Conservation (phyloP, 176 grass and related monocot genomes). For the Zea luxurians region DNA sequence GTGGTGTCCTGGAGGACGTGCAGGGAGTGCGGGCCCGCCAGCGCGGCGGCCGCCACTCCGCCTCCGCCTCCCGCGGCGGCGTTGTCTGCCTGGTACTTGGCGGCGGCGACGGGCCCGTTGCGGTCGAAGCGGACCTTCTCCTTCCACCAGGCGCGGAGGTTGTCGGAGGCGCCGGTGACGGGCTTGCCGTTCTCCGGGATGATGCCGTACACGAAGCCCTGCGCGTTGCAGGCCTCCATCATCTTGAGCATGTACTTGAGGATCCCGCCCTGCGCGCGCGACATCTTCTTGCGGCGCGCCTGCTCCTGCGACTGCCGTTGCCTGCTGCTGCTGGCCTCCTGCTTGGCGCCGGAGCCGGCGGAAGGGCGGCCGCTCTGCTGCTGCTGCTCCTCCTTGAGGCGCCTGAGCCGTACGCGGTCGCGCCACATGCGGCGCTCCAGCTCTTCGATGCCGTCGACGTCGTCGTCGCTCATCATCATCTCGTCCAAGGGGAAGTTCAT, state of each 20-base stretch:
- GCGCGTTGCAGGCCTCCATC: slow-evolving; percentile 94
- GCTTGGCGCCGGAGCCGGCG: background rate
- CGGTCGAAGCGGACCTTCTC: slow-evolving; percentile 91
- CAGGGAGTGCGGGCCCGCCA: slow-evolving; percentile 49
- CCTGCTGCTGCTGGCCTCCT: slow-evolving; percentile 4
- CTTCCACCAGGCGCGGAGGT: slow-evolving; percentile 92
- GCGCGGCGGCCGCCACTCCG: too few relatives aligned
- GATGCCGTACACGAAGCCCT: slow-evolving; percentile 96
- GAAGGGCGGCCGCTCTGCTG: slow-evolving; percentile 17
- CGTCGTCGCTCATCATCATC: slow-evolving; percentile 18
- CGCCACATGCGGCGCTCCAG: slow-evolving; percentile 86
- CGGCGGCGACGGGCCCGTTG: slow-evolving; percentile 73
- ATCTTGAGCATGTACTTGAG: slow-evolving; percentile 98
- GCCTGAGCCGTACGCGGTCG: slow-evolving; percentile 66
- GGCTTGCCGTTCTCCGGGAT: slow-evolving; percentile 90
- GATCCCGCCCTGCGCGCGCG: slow-evolving; percentile 84
- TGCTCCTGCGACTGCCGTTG: slow-evolving; percentile 50
- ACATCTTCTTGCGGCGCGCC: slow-evolving; percentile 95
- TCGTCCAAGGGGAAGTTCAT: slow-evolving; percentile 32
- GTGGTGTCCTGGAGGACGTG: slow-evolving; percentile 89
- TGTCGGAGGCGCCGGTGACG: slow-evolving; percentile 87
- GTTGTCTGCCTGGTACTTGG: slow-evolving; percentile 41
- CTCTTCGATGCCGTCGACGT: slow-evolving; percentile 79
- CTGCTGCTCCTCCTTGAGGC: slow-evolving; percentile 57
- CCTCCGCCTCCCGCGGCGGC: too few relatives aligned